Evolutionary conservation across 2,329 filamentous ascomycete genomes (phyloP).

Genomic region (Aspergillus sp.): DNA sequence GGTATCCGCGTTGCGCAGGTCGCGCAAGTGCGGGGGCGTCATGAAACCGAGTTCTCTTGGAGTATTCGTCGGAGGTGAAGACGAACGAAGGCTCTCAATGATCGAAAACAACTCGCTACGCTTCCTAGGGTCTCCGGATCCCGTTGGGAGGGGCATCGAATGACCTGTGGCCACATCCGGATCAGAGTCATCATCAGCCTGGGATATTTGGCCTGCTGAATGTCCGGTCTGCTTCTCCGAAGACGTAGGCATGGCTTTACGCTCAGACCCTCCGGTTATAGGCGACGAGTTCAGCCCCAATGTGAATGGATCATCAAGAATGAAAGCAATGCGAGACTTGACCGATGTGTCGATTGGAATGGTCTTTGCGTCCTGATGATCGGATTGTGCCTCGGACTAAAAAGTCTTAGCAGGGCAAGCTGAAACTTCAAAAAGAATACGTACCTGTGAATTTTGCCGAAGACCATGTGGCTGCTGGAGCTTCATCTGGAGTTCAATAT

Average conservation of each 20-base stretch:
- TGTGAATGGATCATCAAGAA: conserved; percentile 18
- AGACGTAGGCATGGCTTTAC: conserved; percentile 22
- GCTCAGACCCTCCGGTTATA: conserved; percentile 22
- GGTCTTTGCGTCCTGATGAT: background rate
- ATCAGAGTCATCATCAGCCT: conserved; percentile 59
- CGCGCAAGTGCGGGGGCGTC: conserved; percentile 32
- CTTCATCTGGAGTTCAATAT: conserved; percentile 58
- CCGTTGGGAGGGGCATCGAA: conserved; percentile 52
- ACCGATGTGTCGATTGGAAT: conserved; percentile 9
- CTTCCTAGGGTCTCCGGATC: conserved; percentile 69
- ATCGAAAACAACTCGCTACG: conserved; percentile 62
- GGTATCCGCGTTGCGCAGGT: conserved; percentile 26
- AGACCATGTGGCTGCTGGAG: conserved; percentile 53
- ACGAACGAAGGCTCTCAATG: conserved; percentile 67
- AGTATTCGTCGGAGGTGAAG: conserved; percentile 32
- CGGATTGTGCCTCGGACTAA: background rate
- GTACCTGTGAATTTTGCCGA: conserved; percentile 24
- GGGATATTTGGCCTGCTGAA: conserved; percentile 41
- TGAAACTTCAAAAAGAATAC: background rate
- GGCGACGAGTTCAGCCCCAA: conserved; percentile 32
- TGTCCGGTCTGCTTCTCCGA: conserved; percentile 34
- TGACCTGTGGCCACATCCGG: conserved; percentile 71
- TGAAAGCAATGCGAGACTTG: conserved; percentile 20
- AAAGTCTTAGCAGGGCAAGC: conserved; percentile 2
- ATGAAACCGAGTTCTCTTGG: conserved; percentile 29